phyloP scores from a whole-genome alignment of 805 yeast genomes.

The Metschnikowia cerradonensis region DNA sequence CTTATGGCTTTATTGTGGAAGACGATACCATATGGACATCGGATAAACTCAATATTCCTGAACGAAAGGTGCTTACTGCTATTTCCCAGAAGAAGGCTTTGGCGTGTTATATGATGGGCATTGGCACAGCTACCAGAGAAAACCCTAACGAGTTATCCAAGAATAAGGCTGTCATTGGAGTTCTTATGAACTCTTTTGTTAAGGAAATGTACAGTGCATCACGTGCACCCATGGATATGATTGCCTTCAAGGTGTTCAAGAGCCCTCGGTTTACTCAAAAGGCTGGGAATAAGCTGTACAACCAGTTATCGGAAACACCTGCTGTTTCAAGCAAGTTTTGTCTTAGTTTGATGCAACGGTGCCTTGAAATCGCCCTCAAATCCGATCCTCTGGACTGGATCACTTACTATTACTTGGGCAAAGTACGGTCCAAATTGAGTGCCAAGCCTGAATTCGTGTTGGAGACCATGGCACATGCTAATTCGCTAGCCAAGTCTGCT shows the following conservation, averaged over 20 bases:
- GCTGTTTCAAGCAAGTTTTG: slow-evolving; percentile 24
- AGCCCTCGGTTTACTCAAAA: slow-evolving; percentile 31
- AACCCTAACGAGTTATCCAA: slow-evolving; percentile 1
- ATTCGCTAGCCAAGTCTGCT: not conserved
- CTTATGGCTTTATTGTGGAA: slow-evolving; percentile 74
- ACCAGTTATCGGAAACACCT: slow-evolving; percentile 20
- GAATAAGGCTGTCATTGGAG: slow-evolving; percentile 34
- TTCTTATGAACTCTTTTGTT: slow-evolving; percentile 52
- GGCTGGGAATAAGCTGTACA: slow-evolving; percentile 25
- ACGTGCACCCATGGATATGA: slow-evolving; percentile 60
- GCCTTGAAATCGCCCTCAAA: slow-evolving; percentile 46
- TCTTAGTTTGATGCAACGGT: slow-evolving; percentile 37
- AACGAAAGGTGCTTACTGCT: slow-evolving; percentile 59
- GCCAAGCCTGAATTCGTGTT: slow-evolving; percentile 32
- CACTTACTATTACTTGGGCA: slow-evolving; percentile 53
- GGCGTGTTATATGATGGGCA: slow-evolving; percentile 71
- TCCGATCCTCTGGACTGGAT: slow-evolving; percentile 55
- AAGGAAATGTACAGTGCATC: slow-evolving; percentile 57
- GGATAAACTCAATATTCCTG: slow-evolving; percentile 65
- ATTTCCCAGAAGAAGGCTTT: slow-evolving; percentile 64
- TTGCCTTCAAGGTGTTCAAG: slow-evolving; percentile 46
- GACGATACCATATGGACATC: slow-evolving; percentile 92
- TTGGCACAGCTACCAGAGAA: slow-evolving; percentile 32
- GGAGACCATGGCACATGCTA: slow-evolving; percentile 25
- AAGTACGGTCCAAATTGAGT: slow-evolving; percentile 51